phyloP scores from a whole-genome alignment of 495 filamentous ascomycete genomes.

The Hyaloscypha finlandica region DNA sequence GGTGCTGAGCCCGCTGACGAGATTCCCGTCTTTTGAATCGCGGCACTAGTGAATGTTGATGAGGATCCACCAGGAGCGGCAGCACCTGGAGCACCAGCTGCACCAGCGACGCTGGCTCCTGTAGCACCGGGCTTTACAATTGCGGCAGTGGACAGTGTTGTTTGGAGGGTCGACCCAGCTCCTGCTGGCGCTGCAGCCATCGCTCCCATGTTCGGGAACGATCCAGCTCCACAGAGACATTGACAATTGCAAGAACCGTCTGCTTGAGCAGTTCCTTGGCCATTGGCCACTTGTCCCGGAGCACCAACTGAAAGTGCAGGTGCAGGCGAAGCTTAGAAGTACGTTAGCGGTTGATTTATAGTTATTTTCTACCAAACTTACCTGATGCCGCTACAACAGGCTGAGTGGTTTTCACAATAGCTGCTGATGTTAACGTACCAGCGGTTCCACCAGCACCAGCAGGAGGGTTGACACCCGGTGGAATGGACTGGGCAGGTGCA shows the following conservation, averaged over 20 bases:
- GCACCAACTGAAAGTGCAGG: slow-evolving; percentile 17
- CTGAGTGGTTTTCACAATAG: slow-evolving; percentile 3
- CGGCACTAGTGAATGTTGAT: not conserved
- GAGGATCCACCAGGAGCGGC: not conserved
- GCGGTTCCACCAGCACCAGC: slow-evolving; percentile 13
- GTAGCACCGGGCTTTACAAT: not conserved
- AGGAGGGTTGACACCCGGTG: slow-evolving; percentile 18
- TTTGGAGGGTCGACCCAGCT: slow-evolving; percentile 12
- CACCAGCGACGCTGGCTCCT: not conserved
- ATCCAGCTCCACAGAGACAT: slow-evolving; percentile 56
- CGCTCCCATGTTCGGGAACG: slow-evolving; percentile 45
- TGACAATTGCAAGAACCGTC: slow-evolving; percentile 53
- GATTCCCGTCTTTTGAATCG: not conserved
- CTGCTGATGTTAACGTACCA: slow-evolving; percentile 1
- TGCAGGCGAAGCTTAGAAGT: slow-evolving; percentile 8
- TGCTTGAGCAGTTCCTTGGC: slow-evolving; percentile 36
- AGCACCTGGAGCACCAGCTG: not conserved
- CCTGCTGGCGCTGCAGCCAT: not conserved
- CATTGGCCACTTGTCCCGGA: slow-evolving; percentile 32
- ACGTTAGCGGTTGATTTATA: slow-evolving; percentile 7
- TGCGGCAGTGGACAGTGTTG: slow-evolving; percentile 9
- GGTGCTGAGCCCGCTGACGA: slow-evolving; percentile 12
- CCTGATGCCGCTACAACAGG: not conserved
- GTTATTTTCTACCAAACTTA: not conserved
- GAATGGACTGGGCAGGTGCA: slow-evolving; percentile 15